Conservation (phyloP, 441 rosid species). For the Melastoma candidum region DNA sequence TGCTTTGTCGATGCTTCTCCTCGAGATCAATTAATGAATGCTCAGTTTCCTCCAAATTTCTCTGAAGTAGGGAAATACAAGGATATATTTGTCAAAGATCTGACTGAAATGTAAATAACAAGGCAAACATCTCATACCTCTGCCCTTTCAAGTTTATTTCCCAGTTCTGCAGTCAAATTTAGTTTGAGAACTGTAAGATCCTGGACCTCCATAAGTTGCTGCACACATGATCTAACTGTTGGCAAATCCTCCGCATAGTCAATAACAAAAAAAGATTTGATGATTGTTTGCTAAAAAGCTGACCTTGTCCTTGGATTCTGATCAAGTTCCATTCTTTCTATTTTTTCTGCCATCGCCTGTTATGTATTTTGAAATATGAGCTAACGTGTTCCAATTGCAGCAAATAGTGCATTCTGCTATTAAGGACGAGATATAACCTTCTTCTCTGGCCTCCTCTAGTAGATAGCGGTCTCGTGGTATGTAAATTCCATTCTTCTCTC, state of each 20-base stretch:
- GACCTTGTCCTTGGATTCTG: constrained; percentile 87
- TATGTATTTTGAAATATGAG: constrained; percentile 12
- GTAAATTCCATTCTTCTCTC: constrained; percentile 96
- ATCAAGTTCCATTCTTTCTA: constrained; percentile 80
- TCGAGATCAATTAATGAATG: constrained; percentile 65
- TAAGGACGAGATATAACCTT: constrained; percentile 40
- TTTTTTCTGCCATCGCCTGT: constrained; percentile 97
- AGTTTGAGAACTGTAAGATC: constrained; percentile 74
- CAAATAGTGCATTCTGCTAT: constrained; percentile 9
- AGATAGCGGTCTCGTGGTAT: constrained; percentile 90
- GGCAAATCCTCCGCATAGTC: constrained; percentile 5
- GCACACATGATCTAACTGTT: constrained; percentile 18
- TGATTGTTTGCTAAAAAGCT: constrained; percentile 2
- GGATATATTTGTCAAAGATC: constrained; percentile 9
- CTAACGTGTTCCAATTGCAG: constrained; percentile 5
- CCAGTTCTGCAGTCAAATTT: constrained; percentile 48
- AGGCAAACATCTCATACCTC: constrained; percentile 40
- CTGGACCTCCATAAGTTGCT: constrained; percentile 83
- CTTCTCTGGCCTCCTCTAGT: constrained; percentile 92
- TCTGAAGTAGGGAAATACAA: constrained; percentile 34
- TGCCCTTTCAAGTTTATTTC: constrained; percentile 66
- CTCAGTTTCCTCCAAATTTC: constrained; percentile 77
- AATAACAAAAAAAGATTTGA: constrained; percentile 2
- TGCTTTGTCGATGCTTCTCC: constrained; percentile 87
- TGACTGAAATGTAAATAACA: not conserved